These are phyloP conservation scores for Zygoascus sp. DNA, from an alignment of 1,139 yeast genomes.

Conservation along the genomic window DNA sequence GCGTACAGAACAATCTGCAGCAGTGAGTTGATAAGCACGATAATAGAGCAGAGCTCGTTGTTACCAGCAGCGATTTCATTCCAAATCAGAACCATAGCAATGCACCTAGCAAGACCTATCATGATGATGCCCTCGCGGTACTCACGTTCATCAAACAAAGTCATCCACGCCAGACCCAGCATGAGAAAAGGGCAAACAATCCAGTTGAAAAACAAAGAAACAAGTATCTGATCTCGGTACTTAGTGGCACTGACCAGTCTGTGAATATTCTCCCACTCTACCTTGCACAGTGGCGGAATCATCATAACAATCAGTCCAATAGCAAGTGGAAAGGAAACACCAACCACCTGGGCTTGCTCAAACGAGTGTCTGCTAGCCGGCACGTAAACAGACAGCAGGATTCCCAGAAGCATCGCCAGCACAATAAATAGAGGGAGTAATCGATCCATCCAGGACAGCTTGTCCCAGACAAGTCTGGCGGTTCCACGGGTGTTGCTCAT, in stretches of 20 bases:
- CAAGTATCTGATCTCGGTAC: slow-evolving; percentile 36
- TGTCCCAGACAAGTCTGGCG: neutral
- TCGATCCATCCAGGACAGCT: slow-evolving; percentile 7
- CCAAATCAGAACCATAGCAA: slow-evolving; percentile 65
- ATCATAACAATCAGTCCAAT: slow-evolving; percentile 55
- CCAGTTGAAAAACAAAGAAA: slow-evolving; percentile 51
- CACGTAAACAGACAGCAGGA: slow-evolving; percentile 5
- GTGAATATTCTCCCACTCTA: slow-evolving; percentile 46
- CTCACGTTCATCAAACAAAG: slow-evolving; percentile 46
- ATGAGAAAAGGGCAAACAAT: slow-evolving; percentile 53
- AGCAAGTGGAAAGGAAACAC: slow-evolving; percentile 45
- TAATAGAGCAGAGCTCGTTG: slow-evolving; percentile 47
- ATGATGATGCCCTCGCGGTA: slow-evolving; percentile 52
- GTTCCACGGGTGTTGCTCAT: neutral
- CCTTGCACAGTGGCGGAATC: slow-evolving; percentile 55
- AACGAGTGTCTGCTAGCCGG: slow-evolving; percentile 16
- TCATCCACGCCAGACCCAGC: slow-evolving; percentile 54
- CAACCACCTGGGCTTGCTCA: slow-evolving; percentile 27
- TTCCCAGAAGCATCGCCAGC: slow-evolving; percentile 6
- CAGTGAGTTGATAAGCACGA: slow-evolving; percentile 50
- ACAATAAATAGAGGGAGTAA: slow-evolving; percentile 4
- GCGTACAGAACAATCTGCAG: slow-evolving; percentile 53
- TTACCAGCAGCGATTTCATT: slow-evolving; percentile 55
- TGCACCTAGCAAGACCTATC: slow-evolving; percentile 59
- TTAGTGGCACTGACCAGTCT: slow-evolving; percentile 26